Percentiles rank a stretch among this genome's conserved stretches.
phyloP scores from a whole-genome alignment of 768 basidiomycete genomes.

The Tylopilus subfusipes region DNA sequence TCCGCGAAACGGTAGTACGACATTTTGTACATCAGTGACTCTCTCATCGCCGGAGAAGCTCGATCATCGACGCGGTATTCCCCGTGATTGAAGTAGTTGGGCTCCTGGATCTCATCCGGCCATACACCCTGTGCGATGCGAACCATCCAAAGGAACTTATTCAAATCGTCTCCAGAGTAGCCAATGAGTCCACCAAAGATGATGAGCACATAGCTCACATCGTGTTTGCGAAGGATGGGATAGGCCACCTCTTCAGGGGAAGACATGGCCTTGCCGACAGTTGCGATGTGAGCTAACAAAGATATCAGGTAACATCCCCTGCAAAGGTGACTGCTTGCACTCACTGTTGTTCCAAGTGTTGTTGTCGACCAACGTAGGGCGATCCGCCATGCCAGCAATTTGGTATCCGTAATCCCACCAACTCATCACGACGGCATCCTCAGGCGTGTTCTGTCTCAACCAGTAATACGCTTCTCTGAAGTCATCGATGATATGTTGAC shows the following conservation, averaged over 20 bases:
- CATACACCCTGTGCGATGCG: conserved; percentile 92
- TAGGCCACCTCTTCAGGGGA: conserved; percentile 93
- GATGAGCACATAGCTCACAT: conserved; percentile 95
- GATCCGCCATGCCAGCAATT: conserved; percentile 98
- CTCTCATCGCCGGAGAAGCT: conserved; percentile 85
- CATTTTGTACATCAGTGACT: conserved; percentile 99
- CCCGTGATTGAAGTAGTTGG: conserved; percentile 90
- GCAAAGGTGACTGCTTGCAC: conserved; percentile 28
- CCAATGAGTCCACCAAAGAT: conserved; percentile 97
- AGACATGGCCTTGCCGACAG: conserved; percentile 98
- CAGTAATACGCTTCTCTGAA: conserved; percentile 99
- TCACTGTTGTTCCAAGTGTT: conserved; percentile 99
- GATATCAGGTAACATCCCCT: conserved; percentile 4
- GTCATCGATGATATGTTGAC: conserved; percentile 94
- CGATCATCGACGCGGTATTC: conserved; percentile 90
- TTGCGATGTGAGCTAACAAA: conserved; percentile 85
- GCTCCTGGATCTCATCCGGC: conserved; percentile 97
- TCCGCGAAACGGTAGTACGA: conserved; percentile 94
- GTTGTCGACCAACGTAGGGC: conserved; percentile 95
- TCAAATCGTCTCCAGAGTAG: conserved; percentile 98
- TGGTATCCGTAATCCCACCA: conserved; percentile 99
- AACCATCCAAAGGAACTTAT: conserved; percentile 99
- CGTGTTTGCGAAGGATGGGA: conserved; percentile 94
- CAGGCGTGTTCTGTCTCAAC: conserved; percentile 91
- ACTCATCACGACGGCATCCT: conserved; percentile 93